A percentile compares a stretch with the other conserved stretches of the same genome.
These are phyloP conservation scores for Salix arbutifolia DNA, from an alignment of 345 rosid genomes.

Conservation along the genomic window DNA sequence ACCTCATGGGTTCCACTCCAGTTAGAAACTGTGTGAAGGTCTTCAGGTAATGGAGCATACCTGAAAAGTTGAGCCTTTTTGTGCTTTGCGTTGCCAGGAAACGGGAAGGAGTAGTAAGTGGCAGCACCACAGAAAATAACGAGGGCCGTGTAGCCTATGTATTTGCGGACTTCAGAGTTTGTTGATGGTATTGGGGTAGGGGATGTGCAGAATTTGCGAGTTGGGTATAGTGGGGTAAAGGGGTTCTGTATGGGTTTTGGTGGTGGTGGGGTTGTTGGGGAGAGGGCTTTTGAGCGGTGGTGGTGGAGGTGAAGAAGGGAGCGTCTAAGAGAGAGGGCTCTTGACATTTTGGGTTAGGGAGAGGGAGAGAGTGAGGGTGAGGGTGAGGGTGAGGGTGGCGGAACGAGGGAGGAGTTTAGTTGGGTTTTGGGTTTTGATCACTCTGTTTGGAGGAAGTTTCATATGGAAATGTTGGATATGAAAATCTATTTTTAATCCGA, in stretches of 20 bases:
- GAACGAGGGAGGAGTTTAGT: background rate
- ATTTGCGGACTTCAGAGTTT: conserved; percentile 66
- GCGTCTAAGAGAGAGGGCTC: conserved; percentile 49
- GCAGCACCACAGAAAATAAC: conserved; percentile 68
- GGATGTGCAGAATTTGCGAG: conserved; percentile 43
- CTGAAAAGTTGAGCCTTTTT: conserved; percentile 88
- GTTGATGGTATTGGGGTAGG: conserved; percentile 47
- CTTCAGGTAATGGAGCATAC: conserved; percentile 87
- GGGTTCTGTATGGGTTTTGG: conserved; percentile 17
- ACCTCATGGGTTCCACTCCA: conserved; percentile 99
- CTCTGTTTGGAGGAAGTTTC: no score
- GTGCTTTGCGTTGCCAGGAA: conserved; percentile 73
- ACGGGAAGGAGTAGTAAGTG: conserved; percentile 88
- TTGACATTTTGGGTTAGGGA: conserved; percentile 35
- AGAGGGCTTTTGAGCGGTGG: background rate
- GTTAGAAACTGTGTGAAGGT: conserved; percentile 88
- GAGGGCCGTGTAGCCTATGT: conserved; percentile 83
- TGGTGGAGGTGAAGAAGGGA: conserved; percentile 23
- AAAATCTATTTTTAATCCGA: no score
- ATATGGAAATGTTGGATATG: no score
- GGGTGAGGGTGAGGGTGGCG: background rate
- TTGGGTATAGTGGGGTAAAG: conserved; percentile 6
- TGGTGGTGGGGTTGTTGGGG: conserved; percentile 19
- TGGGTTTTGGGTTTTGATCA: background rate
- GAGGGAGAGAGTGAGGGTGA: background rate